phyloP scores from a whole-genome alignment of 2,329 filamentous ascomycete species.

The Aspergillus pseudoglaucus region DNA sequence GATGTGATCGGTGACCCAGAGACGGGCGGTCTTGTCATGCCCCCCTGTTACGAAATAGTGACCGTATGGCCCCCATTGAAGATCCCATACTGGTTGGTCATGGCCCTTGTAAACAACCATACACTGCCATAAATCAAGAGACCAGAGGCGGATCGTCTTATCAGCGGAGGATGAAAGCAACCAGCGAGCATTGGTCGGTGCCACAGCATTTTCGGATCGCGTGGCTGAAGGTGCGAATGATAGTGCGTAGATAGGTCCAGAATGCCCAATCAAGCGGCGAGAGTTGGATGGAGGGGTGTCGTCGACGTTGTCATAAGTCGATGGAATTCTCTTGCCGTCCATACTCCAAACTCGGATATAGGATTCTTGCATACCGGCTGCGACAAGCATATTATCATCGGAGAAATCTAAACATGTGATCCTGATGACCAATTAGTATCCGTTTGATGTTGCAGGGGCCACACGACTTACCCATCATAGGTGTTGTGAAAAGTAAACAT shows the following conservation, averaged over 20 bases:
- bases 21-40: constrained; percentile 80
- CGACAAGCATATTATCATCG: constrained; percentile 78
- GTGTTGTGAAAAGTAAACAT: constrained; percentile 99
- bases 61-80: constrained; percentile 85
- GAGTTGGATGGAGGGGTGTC: constrained; percentile 63
- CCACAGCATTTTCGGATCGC: constrained; percentile 43
- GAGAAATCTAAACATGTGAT: constrained; percentile 95
- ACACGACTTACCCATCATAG: constrained; percentile 64
- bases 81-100: constrained; percentile 79
- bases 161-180: constrained; percentile 84
- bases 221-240: constrained; percentile 72
- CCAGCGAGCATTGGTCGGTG: constrained; percentile 61
- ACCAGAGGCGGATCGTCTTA: constrained; percentile 86
- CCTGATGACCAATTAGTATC: constrained; percentile 40
- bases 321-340: constrained; percentile 73
- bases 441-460: not conserved
- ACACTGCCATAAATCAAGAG: constrained; percentile 83
- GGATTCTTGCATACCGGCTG: constrained; percentile 84
- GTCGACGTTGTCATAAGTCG: constrained; percentile 54
- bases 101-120: constrained; percentile 92
- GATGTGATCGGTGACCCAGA: constrained; percentile 91
- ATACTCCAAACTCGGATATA: constrained; percentile 94
- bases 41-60: constrained; percentile 90
- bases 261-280: constrained; percentile 76
- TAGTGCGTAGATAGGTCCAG: constrained; percentile 80